Percentiles rank a stretch among this genome's conserved stretches.
Conservation (phyloP, 495 filamentous ascomycete species). For the Collariella sp. region DNA sequence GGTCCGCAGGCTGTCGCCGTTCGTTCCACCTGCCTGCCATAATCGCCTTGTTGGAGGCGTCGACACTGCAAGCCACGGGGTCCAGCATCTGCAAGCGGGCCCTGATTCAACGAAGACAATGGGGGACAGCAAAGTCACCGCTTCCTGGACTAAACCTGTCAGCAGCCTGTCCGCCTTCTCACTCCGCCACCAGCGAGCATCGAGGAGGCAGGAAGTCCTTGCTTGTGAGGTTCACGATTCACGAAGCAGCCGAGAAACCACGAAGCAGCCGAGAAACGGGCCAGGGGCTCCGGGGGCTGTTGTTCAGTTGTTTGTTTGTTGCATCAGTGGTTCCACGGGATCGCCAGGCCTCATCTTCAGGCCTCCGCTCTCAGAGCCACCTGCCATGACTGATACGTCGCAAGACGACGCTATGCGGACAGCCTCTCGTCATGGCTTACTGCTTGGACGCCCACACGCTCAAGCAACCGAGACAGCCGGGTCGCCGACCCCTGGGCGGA, state of each 20-base stretch:
- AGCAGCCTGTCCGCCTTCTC: too few species aligned
- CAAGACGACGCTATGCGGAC: background rate
- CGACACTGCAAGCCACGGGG: background rate
- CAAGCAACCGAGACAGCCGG: slow-evolving; percentile 19
- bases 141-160: too few species aligned
- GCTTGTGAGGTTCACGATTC: too few species aligned
- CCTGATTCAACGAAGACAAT: too few species aligned
- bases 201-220: too few species aligned
- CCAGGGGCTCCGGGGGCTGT: too few species aligned
- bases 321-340: slow-evolving; percentile 1
- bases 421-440: slow-evolving; percentile 12
- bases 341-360: slow-evolving; percentile 5
- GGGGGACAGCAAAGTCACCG: too few species aligned
- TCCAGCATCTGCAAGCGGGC: too few species aligned
- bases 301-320: slow-evolving; percentile 15
- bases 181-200: too few species aligned
- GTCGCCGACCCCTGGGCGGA: slow-evolving; percentile 11
- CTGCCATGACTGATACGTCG: background rate
- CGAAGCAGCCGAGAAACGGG: too few species aligned
- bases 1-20: background rate
- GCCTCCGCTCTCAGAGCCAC: background rate
- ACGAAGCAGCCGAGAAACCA: too few species aligned
- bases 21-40: background rate
- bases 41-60: slow-evolving; percentile 12
- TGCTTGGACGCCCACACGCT: slow-evolving; percentile 13